Percentiles rank a stretch among this genome's conserved stretches.
phyloP scores from a whole-genome alignment of 2,329 filamentous ascomycete species.

The Botrytis aclada region DNA sequence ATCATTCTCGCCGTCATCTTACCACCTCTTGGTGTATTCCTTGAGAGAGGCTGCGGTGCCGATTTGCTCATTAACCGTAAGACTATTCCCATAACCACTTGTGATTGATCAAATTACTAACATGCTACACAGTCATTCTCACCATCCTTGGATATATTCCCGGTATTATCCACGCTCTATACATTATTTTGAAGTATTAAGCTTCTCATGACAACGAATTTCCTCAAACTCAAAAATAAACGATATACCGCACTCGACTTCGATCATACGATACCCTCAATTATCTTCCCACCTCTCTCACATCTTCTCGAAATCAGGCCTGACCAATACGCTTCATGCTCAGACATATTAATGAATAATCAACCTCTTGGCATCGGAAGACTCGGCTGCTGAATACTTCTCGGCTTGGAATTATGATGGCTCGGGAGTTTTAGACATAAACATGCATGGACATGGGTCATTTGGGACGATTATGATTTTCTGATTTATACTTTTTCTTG shows the following conservation, averaged over 20 bases:
- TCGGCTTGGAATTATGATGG: constrained; percentile 3
- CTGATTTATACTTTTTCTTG: background rate
- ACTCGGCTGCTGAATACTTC: constrained; percentile 6
- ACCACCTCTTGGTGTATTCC: constrained; percentile 87
- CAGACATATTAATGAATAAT: background rate
- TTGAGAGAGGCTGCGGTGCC: constrained; percentile 81
- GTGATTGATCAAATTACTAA: background rate
- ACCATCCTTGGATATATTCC: constrained; percentile 22
- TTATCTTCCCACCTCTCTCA: background rate
- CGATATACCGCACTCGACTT: background rate
- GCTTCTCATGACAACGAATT: background rate
- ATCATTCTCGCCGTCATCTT: constrained; percentile 86
- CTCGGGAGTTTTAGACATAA: background rate
- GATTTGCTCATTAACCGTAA: constrained; percentile 82
- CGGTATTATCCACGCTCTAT: constrained; percentile 24
- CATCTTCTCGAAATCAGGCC: constrained; percentile 6
- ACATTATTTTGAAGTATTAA: constrained; percentile 84
- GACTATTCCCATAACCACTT: constrained; percentile 67
- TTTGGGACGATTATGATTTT: background rate
- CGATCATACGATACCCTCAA: background rate
- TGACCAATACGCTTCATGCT: background rate
- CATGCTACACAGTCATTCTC: constrained; percentile 1
- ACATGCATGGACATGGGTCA: constrained; percentile 3
- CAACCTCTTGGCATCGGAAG: constrained; percentile 13
- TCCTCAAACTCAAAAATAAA: background rate